These are phyloP conservation scores for Seiridium unicorne DNA, from an alignment of 2,329 filamentous ascomycete genomes.

Conservation along the genomic window DNA sequence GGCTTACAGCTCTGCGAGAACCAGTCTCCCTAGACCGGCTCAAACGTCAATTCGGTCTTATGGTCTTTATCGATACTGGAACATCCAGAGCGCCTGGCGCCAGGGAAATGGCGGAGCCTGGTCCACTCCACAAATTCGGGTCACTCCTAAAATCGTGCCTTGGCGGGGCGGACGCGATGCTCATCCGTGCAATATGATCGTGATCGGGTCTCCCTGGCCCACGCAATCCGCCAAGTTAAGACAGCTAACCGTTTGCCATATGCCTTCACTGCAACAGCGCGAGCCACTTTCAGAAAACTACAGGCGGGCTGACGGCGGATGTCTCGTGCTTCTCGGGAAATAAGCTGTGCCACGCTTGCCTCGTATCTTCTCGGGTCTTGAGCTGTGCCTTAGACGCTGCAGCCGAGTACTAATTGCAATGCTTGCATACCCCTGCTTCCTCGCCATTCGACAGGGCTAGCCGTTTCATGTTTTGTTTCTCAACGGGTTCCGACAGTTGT, in stretches of 20 bases:
- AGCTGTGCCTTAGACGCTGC: background rate
- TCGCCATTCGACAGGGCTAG: background rate
- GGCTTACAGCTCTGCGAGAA: too few species aligned
- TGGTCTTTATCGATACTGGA: background rate
- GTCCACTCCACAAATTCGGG: background rate
- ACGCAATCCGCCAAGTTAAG: background rate
- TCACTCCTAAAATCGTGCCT: slow-evolving; percentile 1
- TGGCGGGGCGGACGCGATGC: slow-evolving; percentile 2
- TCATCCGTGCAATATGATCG: background rate
- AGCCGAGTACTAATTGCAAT: background rate
- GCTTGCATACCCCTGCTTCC: background rate
- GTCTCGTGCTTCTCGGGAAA: too few species aligned
- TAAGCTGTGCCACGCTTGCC: too few species aligned
- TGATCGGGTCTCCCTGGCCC: background rate
- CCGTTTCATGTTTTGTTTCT: background rate
- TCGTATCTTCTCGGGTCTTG: too few species aligned
- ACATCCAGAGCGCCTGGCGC: background rate
- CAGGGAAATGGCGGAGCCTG: background rate
- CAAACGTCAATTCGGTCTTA: too few species aligned
- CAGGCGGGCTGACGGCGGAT: too few species aligned
- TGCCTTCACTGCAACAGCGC: too few species aligned
- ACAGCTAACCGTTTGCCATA: too few species aligned
- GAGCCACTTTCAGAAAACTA: too few species aligned
- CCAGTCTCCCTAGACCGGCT: too few species aligned
- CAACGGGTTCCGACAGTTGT: background rate